Evolutionary conservation across 306 rosid species (phyloP).

Genomic region (Castanopsis chinensis): DNA sequence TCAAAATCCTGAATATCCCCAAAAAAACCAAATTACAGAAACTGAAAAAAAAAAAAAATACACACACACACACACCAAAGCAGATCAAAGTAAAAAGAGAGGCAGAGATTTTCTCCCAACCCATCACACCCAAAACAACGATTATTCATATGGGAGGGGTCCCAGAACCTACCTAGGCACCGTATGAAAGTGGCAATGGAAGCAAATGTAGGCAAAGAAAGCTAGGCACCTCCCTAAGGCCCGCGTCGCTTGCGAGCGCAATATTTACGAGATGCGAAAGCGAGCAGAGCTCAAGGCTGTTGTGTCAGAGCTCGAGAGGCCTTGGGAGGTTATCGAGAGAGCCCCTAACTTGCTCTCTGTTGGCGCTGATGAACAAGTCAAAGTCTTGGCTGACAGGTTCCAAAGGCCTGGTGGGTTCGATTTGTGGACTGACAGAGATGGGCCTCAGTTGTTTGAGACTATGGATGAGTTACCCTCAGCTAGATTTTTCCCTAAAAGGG

Average conservation of each 20-base stretch:
- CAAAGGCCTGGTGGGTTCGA: conserved; percentile 92
- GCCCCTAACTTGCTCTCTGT: conserved; percentile 73
- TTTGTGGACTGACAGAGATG: conserved; percentile 79
- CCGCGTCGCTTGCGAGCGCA: conserved; percentile 73
- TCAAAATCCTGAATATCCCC: too few species aligned
- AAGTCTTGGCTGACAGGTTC: conserved; percentile 89
- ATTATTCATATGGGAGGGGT: conserved; percentile 95
- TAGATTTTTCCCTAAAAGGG: conserved; percentile 89
- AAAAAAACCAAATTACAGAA: too few species aligned
- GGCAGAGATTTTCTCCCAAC: too few species aligned
- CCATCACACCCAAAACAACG: too few species aligned
- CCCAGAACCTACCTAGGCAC: conserved; percentile 91
- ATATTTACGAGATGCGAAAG: conserved; percentile 96
- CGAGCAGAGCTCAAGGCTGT: conserved; percentile 88
- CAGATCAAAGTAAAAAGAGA: too few species aligned
- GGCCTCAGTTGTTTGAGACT: conserved; percentile 72
- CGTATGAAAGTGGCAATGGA: conserved; percentile 98
- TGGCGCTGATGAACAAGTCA: conserved; percentile 79
- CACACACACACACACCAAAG: too few species aligned
- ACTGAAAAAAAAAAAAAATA: too few species aligned
- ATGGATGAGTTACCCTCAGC: conserved; percentile 84
- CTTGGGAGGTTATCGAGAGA: conserved; percentile 83
- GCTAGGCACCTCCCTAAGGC: conserved; percentile 87
- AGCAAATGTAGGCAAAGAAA: conserved; percentile 88
- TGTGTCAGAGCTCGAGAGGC: conserved; percentile 83